Percentiles rank a stretch among this genome's conserved stretches.
phyloP scores from a whole-genome alignment of 352 stramenopile species.

The Pythium brassicae region DNA sequence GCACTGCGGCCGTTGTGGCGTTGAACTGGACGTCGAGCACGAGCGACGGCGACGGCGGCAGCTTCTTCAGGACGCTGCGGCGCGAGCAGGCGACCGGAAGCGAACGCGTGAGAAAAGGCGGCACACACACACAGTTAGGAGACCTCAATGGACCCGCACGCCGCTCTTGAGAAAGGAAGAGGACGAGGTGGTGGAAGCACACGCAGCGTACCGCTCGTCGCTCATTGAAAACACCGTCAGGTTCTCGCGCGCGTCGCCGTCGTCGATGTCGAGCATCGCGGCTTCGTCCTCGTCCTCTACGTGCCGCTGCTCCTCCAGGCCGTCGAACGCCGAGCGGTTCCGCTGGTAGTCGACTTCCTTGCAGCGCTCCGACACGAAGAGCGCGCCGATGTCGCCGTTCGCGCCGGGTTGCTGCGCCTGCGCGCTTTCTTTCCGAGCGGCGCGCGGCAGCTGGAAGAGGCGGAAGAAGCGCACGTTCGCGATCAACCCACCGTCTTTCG shows the following conservation, averaged over 20 bases:
- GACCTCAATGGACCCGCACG: too few relatives aligned
- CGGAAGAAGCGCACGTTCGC: conserved; percentile 53
- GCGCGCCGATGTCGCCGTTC: conserved; percentile 13
- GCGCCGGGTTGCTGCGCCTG: background rate
- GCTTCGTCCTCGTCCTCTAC: conserved; percentile 33
- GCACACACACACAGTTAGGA: too few relatives aligned
- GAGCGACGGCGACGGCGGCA: conserved; percentile 54
- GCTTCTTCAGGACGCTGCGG: conserved; percentile 37
- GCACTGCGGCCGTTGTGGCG: conserved; percentile 37
- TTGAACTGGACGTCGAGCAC: conserved; percentile 74
- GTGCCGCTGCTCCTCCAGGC: conserved; percentile 18
- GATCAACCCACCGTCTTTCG: conserved; percentile 37
- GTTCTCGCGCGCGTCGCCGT: conserved; percentile 38
- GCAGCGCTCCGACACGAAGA: conserved; percentile 58
- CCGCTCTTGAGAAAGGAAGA: too few relatives aligned
- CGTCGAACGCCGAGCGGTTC: conserved; percentile 10
- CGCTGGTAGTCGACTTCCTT: conserved; percentile 25
- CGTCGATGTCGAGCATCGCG: conserved; percentile 25
- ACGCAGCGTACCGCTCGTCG: conserved; percentile 33
- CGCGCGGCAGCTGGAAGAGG: conserved; percentile 35
- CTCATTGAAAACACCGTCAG: conserved; percentile 46
- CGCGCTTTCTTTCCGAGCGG: background rate
- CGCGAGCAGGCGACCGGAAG: background rate
- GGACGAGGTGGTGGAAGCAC: too few relatives aligned
- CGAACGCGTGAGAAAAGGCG: background rate